Conservation (phyloP, 2,329 filamentous ascomycete genomes). For the Emmonsiellopsis sp. region DNA sequence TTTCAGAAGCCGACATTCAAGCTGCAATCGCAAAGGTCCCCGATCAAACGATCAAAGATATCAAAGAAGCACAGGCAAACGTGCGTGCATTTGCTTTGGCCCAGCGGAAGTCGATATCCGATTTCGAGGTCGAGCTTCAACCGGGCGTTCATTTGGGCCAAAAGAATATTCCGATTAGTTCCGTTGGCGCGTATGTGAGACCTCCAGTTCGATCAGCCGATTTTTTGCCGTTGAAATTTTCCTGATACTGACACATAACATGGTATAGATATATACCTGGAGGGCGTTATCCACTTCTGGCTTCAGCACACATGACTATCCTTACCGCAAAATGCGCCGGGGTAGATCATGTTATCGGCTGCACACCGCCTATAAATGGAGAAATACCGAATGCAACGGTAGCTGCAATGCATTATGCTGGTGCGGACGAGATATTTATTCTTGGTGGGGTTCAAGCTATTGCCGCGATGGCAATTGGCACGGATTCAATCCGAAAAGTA, state of each 20-base stretch:
- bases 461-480: slow-evolving; percentile 45
- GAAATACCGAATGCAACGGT: slow-evolving; percentile 42
- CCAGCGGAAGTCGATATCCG: slow-evolving; percentile 37
- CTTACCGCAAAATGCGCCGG: slow-evolving; percentile 47
- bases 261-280: slow-evolving; percentile 39
- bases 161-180: slow-evolving; percentile 41
- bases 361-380: slow-evolving; percentile 44
- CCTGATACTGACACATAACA: not conserved
- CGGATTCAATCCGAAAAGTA: slow-evolving; percentile 40
- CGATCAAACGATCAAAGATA: slow-evolving; percentile 44
- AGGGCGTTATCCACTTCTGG: slow-evolving; percentile 45
- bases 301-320: slow-evolving; percentile 49
- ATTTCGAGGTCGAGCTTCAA: slow-evolving; percentile 45
- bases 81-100: slow-evolving; percentile 42
- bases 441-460: slow-evolving; percentile 46
- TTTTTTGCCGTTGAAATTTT: too few species aligned
- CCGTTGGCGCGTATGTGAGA: slow-evolving; percentile 35
- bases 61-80: slow-evolving; percentile 44
- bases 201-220: not conserved
- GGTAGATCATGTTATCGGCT: slow-evolving; percentile 42
- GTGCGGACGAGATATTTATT: slow-evolving; percentile 44
- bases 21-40: slow-evolving; percentile 37
- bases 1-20: slow-evolving; percentile 38
- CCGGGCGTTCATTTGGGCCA: slow-evolving; percentile 45
- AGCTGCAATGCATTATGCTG: slow-evolving; percentile 43